A percentile compares a stretch with the other conserved stretches of the same genome.
Conservation (phyloP, 2,329 filamentous ascomycete species). For the Colletotrichum echinochloae region DNA sequence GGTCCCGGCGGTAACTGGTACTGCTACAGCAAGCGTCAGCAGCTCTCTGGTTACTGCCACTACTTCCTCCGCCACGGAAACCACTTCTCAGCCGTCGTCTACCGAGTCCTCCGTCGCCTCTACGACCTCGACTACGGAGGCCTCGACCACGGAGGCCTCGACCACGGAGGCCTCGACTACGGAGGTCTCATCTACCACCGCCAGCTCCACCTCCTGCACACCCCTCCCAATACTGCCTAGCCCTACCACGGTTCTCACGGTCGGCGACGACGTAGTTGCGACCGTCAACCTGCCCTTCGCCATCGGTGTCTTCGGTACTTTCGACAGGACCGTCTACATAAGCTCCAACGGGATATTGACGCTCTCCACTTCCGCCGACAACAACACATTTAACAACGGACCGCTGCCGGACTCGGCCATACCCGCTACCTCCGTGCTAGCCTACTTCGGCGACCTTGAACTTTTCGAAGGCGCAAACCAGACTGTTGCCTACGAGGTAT, state of each 20-base stretch:
- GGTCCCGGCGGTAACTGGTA: neutral
- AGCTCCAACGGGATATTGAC: constrained; percentile 13
- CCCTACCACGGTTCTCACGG: neutral
- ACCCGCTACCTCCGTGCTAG: neutral
- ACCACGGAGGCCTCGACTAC: neutral
- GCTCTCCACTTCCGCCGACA: neutral
- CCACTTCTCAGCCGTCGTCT: neutral
- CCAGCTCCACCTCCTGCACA: neutral
- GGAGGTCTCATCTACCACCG: neutral
- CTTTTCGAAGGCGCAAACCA: neutral
- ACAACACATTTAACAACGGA: too few relatives aligned
- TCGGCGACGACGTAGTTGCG: neutral
- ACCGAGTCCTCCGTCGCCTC: neutral
- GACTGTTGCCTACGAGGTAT: neutral
- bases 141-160: neutral
- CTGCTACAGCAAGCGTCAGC: neutral
- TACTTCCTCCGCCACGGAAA: neutral
- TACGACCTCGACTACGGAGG: neutral
- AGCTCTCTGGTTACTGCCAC: neutral
- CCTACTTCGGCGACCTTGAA: constrained; percentile 3
- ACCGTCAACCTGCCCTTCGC: neutral
- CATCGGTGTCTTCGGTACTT: neutral
- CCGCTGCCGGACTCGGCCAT: neutral
- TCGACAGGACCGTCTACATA: neutral
- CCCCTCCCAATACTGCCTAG: neutral